Evolutionary conservation across 2,329 filamentous ascomycete species (phyloP).

Genomic region (Colletotrichum echinochloae): DNA sequence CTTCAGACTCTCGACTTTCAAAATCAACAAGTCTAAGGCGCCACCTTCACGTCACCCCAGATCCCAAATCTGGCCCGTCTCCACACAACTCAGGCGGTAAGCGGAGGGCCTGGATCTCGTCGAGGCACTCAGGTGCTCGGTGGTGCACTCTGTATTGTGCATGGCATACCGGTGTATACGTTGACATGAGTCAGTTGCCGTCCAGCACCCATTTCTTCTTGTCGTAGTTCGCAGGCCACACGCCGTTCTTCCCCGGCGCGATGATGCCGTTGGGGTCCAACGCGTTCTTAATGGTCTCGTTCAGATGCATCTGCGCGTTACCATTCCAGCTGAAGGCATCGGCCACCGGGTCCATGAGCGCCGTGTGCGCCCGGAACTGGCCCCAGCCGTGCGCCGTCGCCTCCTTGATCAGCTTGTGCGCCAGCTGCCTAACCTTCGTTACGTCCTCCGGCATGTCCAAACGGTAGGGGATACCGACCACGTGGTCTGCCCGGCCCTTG

Average conservation of each 20-base stretch:
- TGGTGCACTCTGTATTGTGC: neutral
- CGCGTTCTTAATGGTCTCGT: slow-evolving; percentile 57
- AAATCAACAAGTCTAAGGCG: neutral
- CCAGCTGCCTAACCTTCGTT: slow-evolving; percentile 43
- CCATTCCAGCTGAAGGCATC: slow-evolving; percentile 57
- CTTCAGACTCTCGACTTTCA: neutral
- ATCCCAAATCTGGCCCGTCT: neutral
- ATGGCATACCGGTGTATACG: neutral
- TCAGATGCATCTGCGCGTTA: slow-evolving; percentile 55
- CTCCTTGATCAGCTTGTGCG: slow-evolving; percentile 53
- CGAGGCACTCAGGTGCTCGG: neutral
- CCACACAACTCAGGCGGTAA: neutral
- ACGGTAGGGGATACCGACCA: slow-evolving; percentile 65
- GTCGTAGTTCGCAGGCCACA: slow-evolving; percentile 49
- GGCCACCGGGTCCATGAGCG: slow-evolving; percentile 58
- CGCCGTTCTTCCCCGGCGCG: slow-evolving; percentile 50
- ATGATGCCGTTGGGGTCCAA: slow-evolving; percentile 54
- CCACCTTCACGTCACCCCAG: neutral
- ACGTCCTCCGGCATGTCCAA: slow-evolving; percentile 54
- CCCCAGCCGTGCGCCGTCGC: slow-evolving; percentile 55
- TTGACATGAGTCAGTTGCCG: slow-evolving; percentile 1
- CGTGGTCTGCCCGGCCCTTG: slow-evolving; percentile 52
- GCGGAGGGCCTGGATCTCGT: neutral
- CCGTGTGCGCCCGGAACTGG: slow-evolving; percentile 59
- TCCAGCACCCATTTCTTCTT: slow-evolving; percentile 40